Percentiles rank a stretch among this genome's conserved stretches.
Conservation (phyloP, 1,284 basidiomycete genomes). For the Puccinia horiana region DNA sequence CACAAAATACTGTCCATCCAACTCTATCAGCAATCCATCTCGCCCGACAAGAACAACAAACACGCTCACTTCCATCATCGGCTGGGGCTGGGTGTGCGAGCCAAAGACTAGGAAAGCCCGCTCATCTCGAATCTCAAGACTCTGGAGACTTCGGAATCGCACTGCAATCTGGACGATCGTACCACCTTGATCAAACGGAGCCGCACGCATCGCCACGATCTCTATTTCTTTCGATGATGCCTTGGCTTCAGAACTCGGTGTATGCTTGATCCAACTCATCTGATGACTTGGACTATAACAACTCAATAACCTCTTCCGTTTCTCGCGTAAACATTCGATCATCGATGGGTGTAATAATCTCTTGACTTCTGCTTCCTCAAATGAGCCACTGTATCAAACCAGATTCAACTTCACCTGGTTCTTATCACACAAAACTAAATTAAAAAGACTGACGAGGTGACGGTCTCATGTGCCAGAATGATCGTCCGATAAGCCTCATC, state of each 20-base stretch:
- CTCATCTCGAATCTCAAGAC: constrained; percentile 42
- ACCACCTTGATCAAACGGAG: constrained; percentile 41
- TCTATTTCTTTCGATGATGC: neutral
- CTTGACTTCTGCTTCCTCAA: constrained; percentile 13
- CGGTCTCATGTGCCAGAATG: constrained; percentile 28
- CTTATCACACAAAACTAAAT: neutral
- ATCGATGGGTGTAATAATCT: constrained; percentile 27
- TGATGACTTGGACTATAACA: constrained; percentile 33
- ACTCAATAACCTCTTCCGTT: constrained; percentile 20
- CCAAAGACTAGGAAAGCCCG: constrained; percentile 35
- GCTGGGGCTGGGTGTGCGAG: constrained; percentile 34
- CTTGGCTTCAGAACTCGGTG: neutral
- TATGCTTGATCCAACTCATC: constrained; percentile 37
- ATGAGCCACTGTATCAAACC: constrained; percentile 12
- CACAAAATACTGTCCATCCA: constrained; percentile 47
- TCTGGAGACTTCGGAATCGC: constrained; percentile 25
- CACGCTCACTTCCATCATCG: constrained; percentile 42
- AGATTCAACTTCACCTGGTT: neutral
- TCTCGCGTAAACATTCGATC: constrained; percentile 16
- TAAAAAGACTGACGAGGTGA: constrained; percentile 34
- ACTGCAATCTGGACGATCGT: constrained; percentile 45
- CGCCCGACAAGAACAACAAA: too few species aligned
- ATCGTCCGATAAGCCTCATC: constrained; percentile 13
- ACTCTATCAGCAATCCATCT: too few species aligned
- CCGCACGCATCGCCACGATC: constrained; percentile 41